Conservation (phyloP, 2,329 filamentous ascomycete species). For the Nemania diffusa region DNA sequence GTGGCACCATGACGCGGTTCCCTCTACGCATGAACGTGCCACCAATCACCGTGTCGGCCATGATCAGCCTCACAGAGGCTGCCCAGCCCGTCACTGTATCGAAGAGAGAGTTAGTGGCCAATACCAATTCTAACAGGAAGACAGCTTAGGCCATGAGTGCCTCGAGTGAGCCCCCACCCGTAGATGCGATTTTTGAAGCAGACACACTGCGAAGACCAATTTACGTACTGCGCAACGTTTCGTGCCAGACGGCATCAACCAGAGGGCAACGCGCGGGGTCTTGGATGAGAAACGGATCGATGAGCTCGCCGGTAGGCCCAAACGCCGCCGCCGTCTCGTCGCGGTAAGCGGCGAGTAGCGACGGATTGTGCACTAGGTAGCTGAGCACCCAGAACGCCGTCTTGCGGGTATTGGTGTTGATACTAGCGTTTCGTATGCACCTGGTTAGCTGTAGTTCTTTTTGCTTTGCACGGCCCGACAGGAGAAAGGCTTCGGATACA, state of each 20-base stretch:
- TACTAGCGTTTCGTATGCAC: slow-evolving; percentile 24
- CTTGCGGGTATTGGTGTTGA: slow-evolving; percentile 47
- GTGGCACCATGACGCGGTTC: slow-evolving; percentile 45
- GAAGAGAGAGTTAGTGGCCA: no score
- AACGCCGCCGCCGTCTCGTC: slow-evolving; percentile 43
- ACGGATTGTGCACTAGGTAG: slow-evolving; percentile 41
- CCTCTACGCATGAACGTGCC: slow-evolving; percentile 44
- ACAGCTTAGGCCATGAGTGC: no score
- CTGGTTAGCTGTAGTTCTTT: background rate
- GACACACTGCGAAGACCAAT: background rate
- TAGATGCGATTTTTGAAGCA: no score
- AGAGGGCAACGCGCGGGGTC: background rate
- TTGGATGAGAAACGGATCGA: slow-evolving; percentile 31
- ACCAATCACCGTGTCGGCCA: slow-evolving; percentile 41
- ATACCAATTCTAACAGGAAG: no score
- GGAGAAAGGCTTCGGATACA: background rate
- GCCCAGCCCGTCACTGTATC: slow-evolving; percentile 32
- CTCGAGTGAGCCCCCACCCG: no score
- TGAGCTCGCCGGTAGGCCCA: background rate
- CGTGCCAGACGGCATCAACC: slow-evolving; percentile 43
- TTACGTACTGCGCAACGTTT: slow-evolving; percentile 39
- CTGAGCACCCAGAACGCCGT: slow-evolving; percentile 45
- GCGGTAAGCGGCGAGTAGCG: slow-evolving; percentile 32
- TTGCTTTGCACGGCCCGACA: background rate
- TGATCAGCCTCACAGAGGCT: slow-evolving; percentile 43